Conservation (phyloP, 805 yeast genomes). For the Cyberlindnera saturnus region DNA sequence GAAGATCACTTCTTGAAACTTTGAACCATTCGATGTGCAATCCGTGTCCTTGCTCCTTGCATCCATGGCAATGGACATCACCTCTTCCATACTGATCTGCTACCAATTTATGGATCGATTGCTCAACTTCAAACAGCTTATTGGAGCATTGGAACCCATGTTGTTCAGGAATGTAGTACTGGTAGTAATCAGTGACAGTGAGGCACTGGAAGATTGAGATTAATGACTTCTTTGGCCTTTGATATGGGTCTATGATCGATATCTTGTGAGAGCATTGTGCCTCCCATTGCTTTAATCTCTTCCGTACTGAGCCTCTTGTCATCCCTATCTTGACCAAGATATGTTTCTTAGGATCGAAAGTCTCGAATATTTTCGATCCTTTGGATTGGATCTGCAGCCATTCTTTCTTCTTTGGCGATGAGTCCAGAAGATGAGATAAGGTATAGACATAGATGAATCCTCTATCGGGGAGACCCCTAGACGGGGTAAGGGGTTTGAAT, state of each 20-base stretch:
- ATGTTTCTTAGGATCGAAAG: constrained; percentile 18
- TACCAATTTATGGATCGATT: constrained; percentile 12
- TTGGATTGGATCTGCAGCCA: constrained; percentile 15
- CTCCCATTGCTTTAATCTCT: constrained; percentile 22
- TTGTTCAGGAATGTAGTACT: constrained; percentile 2
- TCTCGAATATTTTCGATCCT: background rate
- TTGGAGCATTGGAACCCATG: constrained; percentile 14
- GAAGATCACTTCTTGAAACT: constrained; percentile 13
- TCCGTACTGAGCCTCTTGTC: constrained; percentile 16
- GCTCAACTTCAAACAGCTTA: constrained; percentile 14
- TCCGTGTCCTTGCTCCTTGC: constrained; percentile 11
- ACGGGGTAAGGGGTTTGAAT: too few relatives aligned
- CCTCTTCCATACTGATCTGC: constrained; percentile 18
- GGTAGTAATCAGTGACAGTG: constrained; percentile 1
- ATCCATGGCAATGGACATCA: constrained; percentile 20
- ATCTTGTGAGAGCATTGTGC: constrained; percentile 19
- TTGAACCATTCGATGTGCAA: constrained; percentile 24
- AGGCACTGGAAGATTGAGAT: constrained; percentile 4
- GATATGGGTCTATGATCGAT: constrained; percentile 10
- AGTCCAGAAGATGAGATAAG: constrained; percentile 12
- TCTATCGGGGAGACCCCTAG: constrained; percentile 2
- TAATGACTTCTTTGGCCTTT: constrained; percentile 1
- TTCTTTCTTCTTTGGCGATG: constrained; percentile 12
- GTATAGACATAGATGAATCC: constrained; percentile 24
- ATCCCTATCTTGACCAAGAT: constrained; percentile 22